Base-by-base conservation (phyloP, 1,139 yeast species). In the Magnusiomyces paraingens region DNA sequence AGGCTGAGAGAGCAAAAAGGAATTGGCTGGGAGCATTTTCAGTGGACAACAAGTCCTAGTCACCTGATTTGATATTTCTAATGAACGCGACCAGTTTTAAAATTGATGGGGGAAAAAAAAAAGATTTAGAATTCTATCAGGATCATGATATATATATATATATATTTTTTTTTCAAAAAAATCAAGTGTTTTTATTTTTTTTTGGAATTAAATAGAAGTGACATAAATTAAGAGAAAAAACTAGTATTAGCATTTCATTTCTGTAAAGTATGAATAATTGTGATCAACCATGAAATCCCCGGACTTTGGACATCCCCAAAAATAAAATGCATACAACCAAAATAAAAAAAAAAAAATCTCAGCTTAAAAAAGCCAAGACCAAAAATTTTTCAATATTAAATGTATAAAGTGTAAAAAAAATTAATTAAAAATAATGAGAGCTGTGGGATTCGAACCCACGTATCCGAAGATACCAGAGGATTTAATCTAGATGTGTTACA, bases 401-500 rank as follows among this genome's bases (percentile, higher is more conserved):
- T 45, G 17, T 29, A 26, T 21, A 20, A 29, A 26, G 10, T 43
- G 20, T 15, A 21, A 29, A 46, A 20, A 22, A 26, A 26, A 36
- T n/a, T 15, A 22, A 47, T 52, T 56, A 62, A 61, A 61, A 53
- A 64, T 62, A 53, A 41, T 64, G 73, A 67, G 71, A 69, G 70
- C 71, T 70, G 67, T 72, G 73, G 70, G 73, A 70, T 70, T 69
- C 71, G 73, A 69, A 69, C 73, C 70, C 73, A 72, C 73, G 73
- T 66, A 70, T 70, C 73, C 73, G 72, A 66, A 69, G 73, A 70
- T 70, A 69, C 66, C 71, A 69, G 73, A 68, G 72, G 61, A 58
- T 65, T 55, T 62, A 61, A 60, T 63, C 61, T 60, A 64, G 66
- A 66, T 43, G 46, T 43, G 58, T 61, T 4, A 59, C 53, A 68